Conservation (phyloP, 768 basidiomycete species). For the Termitomyces sp. region DNA sequence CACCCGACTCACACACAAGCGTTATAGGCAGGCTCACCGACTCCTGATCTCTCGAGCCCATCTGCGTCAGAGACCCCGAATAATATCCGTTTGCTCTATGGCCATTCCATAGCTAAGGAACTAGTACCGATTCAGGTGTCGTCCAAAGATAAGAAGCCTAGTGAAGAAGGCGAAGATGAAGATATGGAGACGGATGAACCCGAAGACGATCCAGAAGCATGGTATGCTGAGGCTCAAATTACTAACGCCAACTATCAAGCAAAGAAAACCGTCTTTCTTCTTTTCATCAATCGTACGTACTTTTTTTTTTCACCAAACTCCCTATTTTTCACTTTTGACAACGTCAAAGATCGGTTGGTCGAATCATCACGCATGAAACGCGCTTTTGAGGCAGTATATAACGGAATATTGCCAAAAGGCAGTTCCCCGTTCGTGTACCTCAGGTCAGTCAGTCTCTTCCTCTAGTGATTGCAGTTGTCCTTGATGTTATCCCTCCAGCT, state of each 20-base stretch:
- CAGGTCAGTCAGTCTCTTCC: conserved; percentile 50
- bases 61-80: conserved; percentile 60
- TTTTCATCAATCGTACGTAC: conserved; percentile 92
- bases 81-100: conserved; percentile 80
- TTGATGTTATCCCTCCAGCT: conserved; percentile 37
- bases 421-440: conserved; percentile 90
- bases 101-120: conserved; percentile 77
- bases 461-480: not conserved
- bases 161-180: conserved; percentile 22
- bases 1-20: not conserved
- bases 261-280: conserved; percentile 79
- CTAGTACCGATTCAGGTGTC: conserved; percentile 49
- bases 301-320: not conserved
- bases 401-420: conserved; percentile 84
- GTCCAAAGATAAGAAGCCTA: conserved; percentile 24
- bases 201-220: conserved; percentile 45
- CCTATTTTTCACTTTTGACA: not conserved
- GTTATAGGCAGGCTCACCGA: conserved; percentile 61
- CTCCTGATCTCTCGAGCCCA: conserved; percentile 83
- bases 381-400: conserved; percentile 85
- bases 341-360: conserved; percentile 76
- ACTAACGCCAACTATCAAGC: conserved; percentile 88
- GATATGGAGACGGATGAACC: conserved; percentile 29
- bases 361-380: conserved; percentile 86
- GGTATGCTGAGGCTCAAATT: conserved; percentile 74